phyloP scores from a whole-genome alignment of 2,329 filamentous ascomycete genomes.

The Basipetospora chlamydospora region DNA sequence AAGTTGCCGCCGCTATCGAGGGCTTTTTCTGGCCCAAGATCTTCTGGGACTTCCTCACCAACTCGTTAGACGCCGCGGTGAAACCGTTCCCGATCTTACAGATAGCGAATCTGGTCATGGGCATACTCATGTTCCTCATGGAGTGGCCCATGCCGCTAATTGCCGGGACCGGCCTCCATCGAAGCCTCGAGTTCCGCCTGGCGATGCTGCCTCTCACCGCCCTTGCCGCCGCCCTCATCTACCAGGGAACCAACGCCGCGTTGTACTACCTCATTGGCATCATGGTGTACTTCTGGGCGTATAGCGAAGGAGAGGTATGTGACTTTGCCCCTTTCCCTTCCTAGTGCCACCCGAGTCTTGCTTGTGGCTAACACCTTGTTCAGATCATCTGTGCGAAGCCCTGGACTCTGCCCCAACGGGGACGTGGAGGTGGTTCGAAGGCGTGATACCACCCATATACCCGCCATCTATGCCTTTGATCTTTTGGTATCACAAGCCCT shows the following conservation, averaged over 20 bases:
- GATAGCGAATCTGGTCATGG: slow-evolving; percentile 75
- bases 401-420: slow-evolving; percentile 52
- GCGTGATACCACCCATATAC: slow-evolving; percentile 8
- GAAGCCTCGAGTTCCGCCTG: slow-evolving; percentile 75
- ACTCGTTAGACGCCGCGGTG: slow-evolving; percentile 73
- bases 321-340: neutral
- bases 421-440: slow-evolving; percentile 14
- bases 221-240: slow-evolving; percentile 62
- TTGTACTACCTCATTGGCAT: slow-evolving; percentile 84
- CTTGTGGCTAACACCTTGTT: neutral
- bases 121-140: slow-evolving; percentile 63
- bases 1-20: slow-evolving; percentile 69
- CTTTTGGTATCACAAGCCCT: neutral
- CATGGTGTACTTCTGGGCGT: slow-evolving; percentile 88
- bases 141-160: slow-evolving; percentile 79
- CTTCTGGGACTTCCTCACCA: slow-evolving; percentile 94
- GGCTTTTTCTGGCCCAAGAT: slow-evolving; percentile 98
- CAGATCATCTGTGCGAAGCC: slow-evolving; percentile 55
- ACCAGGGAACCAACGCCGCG: slow-evolving; percentile 84
- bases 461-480: slow-evolving; percentile 4
- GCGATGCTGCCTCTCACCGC: slow-evolving; percentile 68
- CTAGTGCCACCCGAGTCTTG: neutral
- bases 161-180: slow-evolving; percentile 65
- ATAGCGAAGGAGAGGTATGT: slow-evolving; percentile 88
- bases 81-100: slow-evolving; percentile 82